These are phyloP conservation scores for Rhizophlyctis rosea DNA, from an alignment of 192 early-diverging fungal genomes.

Conservation along the genomic window DNA sequence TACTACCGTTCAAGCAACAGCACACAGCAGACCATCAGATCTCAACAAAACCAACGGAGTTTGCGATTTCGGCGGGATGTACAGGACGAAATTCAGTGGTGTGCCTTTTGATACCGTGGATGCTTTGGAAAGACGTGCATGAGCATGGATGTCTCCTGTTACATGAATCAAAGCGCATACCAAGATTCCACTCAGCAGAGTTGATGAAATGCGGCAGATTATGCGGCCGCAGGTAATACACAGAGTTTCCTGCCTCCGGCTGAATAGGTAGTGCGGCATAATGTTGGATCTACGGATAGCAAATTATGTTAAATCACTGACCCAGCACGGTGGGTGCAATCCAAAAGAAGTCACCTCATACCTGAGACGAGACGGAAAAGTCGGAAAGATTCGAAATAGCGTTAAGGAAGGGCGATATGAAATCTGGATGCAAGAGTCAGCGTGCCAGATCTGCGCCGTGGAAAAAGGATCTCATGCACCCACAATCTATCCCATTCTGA, in stretches of 20 bases:
- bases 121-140: constrained; percentile 38
- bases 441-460: too few species aligned
- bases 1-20: constrained; percentile 1
- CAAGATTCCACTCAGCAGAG: constrained; percentile 93
- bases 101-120: constrained; percentile 78
- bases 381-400: constrained; percentile 64
- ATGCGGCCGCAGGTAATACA: constrained; percentile 55
- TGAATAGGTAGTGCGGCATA: constrained; percentile 73
- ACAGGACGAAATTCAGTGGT: constrained; percentile 87
- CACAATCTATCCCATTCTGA: constrained; percentile 47
- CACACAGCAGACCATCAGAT: constrained; percentile 37
- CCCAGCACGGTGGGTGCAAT: too few species aligned
- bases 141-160: not conserved
- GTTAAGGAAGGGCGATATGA: constrained; percentile 69
- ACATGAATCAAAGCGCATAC: constrained; percentile 32
- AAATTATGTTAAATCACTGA: too few species aligned
- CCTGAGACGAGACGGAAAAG: constrained; percentile 75
- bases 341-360: too few species aligned
- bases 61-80: constrained; percentile 66
- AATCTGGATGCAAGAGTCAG: too few species aligned
- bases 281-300: constrained; percentile 72
- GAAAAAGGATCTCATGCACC: too few species aligned
- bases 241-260: constrained; percentile 41
- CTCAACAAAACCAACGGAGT: constrained; percentile 70
- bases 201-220: constrained; percentile 89